Evolutionary conservation across 1,139 yeast species (phyloP).

Genomic region (Debaryomyces sp.): DNA sequence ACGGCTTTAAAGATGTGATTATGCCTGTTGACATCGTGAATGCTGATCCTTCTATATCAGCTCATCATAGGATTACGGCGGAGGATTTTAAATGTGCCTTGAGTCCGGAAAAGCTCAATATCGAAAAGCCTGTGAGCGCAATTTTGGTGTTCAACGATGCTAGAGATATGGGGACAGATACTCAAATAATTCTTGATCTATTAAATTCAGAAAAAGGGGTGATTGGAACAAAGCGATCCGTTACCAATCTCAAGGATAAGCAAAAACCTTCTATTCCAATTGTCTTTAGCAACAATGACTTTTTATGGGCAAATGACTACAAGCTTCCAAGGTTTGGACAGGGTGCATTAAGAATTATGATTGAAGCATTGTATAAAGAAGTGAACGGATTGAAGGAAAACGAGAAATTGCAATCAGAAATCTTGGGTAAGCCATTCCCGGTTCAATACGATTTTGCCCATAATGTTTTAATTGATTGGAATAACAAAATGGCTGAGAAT

Average conservation of each 20-base stretch:
- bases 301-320: slow-evolving; percentile 89
- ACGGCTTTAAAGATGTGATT: slow-evolving; percentile 82
- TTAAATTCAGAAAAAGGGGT: slow-evolving; percentile 65
- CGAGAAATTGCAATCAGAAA: slow-evolving; percentile 52
- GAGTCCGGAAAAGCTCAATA: slow-evolving; percentile 28
- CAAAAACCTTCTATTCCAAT: slow-evolving; percentile 72
- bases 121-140: slow-evolving; percentile 63
- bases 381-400: slow-evolving; percentile 48
- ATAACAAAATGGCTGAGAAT: slow-evolving; percentile 32
- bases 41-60: slow-evolving; percentile 63
- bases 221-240: slow-evolving; percentile 60
- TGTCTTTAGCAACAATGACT: slow-evolving; percentile 83
- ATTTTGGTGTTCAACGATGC: slow-evolving; percentile 90
- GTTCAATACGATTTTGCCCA: slow-evolving; percentile 87
- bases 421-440: slow-evolving; percentile 83
- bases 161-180: slow-evolving; percentile 84
- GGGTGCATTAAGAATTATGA: slow-evolving; percentile 76
- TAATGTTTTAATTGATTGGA: slow-evolving; percentile 65
- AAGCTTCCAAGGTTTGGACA: slow-evolving; percentile 84
- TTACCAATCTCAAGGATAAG: slow-evolving; percentile 13
- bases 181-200: slow-evolving; percentile 76
- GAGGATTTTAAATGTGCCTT: slow-evolving; percentile 54
- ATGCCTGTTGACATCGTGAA: slow-evolving; percentile 74
- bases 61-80: slow-evolving; percentile 61
- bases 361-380: slow-evolving; percentile 65